Base-by-base conservation (phyloP, 169 alveolate genomes). In the Plasmodium cynomolgi region DNA sequence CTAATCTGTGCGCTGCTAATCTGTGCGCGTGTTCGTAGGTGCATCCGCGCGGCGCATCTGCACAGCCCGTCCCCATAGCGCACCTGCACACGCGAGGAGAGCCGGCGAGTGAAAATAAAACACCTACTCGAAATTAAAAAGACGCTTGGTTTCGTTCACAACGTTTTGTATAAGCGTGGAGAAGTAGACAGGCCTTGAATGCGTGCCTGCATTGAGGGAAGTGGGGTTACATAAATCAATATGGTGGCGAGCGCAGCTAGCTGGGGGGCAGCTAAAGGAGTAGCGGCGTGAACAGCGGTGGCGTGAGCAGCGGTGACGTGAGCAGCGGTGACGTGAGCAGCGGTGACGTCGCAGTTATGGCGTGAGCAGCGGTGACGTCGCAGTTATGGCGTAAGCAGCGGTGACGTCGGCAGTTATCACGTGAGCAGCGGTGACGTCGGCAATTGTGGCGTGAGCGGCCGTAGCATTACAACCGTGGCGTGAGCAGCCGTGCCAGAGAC, bases 141-240 rank as follows among this genome's bases (percentile, higher is more conserved):
- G 77, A 74, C 77, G 84, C 77, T 68, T 85, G 47, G 82, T 85
- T 74, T 75, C 82, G 31, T 68, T 34, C 39, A 85, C 34, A 3
- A 77, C 79, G 34, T 83, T 74, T 85, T 77, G 34, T 56, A 85
- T 75, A 29, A 85, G 31, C 44, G 93, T 74, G 39, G 85, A 50
- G 26, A 85, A 85, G 68, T 85, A 75, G 47, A 85, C 93, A 85
- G 93, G 93, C 81, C 93, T 74, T 26, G 93, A 85, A 33, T 75
- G 84, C 72, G 93, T 85, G 81, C 93, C 93, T 85, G 93, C 84
- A 75, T 85, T 85, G 41, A 77, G 80, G 62, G 62, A 75, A 73
- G 62, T 8, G 71, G 58, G 58, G 34, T 81, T 68, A 20, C 5
- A 23, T 2, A 68, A 68, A 68, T 68, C 39, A 1, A 23, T 68